Conservation (phyloP, 2,329 filamentous ascomycete genomes). For the Aspergillus phoenicis region DNA sequence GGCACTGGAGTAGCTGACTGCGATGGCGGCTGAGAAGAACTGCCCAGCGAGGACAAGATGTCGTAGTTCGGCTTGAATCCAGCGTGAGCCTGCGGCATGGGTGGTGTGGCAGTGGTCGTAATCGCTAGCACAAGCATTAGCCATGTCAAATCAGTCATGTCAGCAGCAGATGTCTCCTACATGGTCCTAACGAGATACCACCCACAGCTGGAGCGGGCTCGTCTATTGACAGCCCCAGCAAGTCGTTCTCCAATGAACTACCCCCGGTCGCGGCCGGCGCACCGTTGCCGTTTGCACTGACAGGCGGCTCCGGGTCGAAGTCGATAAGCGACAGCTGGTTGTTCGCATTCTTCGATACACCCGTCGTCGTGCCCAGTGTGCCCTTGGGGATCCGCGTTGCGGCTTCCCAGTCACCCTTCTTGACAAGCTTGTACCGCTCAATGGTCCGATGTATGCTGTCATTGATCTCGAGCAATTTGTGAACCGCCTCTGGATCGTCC, state of each 20-base stretch:
- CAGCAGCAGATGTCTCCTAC: conserved; percentile 42
- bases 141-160: conserved; percentile 35
- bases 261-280: conserved; percentile 53
- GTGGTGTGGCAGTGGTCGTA: conserved; percentile 29
- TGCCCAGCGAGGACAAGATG: conserved; percentile 57
- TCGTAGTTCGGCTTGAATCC: conserved; percentile 58
- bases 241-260: conserved; percentile 80
- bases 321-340: conserved; percentile 93
- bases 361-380: conserved; percentile 68
- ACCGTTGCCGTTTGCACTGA: conserved; percentile 47
- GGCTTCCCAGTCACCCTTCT: conserved; percentile 86
- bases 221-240: conserved; percentile 83
- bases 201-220: conserved; percentile 72
- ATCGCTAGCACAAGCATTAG: conserved; percentile 38
- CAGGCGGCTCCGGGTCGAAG: conserved; percentile 65
- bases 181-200: conserved; percentile 82
- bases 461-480: conserved; percentile 94
- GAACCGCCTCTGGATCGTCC: conserved; percentile 92
- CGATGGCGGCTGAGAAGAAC: conserved; percentile 49
- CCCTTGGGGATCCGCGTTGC: conserved; percentile 83
- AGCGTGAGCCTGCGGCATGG: conserved; percentile 46
- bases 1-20: conserved; percentile 54
- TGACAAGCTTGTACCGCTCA: conserved; percentile 91
- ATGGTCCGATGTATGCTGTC: conserved; percentile 98
- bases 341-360: conserved; percentile 65